A percentile compares a stretch with the other conserved stretches of the same genome.
phyloP scores from a whole-genome alignment of 73 alveolate genomes.

The Breviolum minutum region DNA sequence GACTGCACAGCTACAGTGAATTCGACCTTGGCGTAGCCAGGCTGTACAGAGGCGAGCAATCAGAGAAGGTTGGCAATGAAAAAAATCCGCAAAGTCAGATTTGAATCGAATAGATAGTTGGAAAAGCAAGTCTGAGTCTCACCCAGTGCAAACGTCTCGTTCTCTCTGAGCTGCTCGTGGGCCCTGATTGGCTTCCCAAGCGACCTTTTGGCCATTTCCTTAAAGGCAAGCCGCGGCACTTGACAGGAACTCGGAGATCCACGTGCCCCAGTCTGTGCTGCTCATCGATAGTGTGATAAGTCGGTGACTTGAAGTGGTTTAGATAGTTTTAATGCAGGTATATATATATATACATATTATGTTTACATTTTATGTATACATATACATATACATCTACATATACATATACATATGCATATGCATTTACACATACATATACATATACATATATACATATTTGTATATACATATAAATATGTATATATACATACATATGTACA shows the following conservation, averaged over 20 bases:
- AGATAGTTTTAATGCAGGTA: too few species aligned
- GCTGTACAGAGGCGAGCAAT: constrained; percentile 26
- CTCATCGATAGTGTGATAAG: not conserved
- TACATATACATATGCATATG: too few species aligned
- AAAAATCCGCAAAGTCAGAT: too few species aligned
- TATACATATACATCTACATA: too few species aligned
- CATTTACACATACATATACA: too few species aligned
- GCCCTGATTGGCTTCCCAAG: not conserved
- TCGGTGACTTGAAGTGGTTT: too few species aligned
- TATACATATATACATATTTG: too few species aligned
- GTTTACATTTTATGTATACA: too few species aligned
- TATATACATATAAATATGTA: too few species aligned
- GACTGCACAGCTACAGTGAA: constrained; percentile 40
- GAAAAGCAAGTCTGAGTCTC: not conserved
- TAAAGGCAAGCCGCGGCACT: not conserved
- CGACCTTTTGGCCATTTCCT: not conserved
- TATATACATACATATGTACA: too few species aligned
- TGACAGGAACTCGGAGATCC: not conserved
- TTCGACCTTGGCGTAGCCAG: not conserved
- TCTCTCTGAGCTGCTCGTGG: constrained; percentile 11
- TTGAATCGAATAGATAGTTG: too few species aligned
- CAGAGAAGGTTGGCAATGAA: not conserved
- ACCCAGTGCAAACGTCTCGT: not conserved
- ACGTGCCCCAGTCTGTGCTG: not conserved
- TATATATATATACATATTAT: too few species aligned